Percentiles rank a stretch among this genome's conserved stretches.
These are phyloP conservation scores for Pseudogymnoascus sp. DNA, from an alignment of 2,329 filamentous ascomycete genomes.

Conservation along the genomic window DNA sequence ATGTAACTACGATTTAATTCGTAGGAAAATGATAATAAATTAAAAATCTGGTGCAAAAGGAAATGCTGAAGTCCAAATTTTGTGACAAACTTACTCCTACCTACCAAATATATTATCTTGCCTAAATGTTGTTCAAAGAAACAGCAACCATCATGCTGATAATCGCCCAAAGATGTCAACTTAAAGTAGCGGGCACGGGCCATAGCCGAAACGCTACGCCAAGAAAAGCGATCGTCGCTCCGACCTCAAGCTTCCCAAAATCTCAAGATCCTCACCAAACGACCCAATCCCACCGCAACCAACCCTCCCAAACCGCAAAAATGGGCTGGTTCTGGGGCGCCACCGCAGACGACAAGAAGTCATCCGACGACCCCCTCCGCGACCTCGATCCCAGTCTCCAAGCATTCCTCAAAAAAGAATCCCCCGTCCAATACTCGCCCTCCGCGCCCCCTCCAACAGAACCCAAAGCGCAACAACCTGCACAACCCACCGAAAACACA, in stretches of 20 bases:
- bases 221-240: not conserved
- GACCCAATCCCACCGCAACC: not conserved
- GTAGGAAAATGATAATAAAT: too few relatives aligned
- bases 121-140: not conserved
- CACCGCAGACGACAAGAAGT: constrained; percentile 16
- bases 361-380: constrained; percentile 43
- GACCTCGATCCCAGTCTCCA: constrained; percentile 56
- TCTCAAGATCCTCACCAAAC: not conserved
- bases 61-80: not conserved
- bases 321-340: constrained; percentile 31
- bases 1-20: too few relatives aligned
- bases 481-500: constrained; percentile 9
- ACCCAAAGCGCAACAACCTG: constrained; percentile 11
- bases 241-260: not conserved
- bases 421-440: constrained; percentile 41
- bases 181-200: not conserved
- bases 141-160: not conserved
- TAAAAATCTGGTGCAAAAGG: too few relatives aligned
- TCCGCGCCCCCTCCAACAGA: constrained; percentile 16
- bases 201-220: not conserved
- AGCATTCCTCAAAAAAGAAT: constrained; percentile 59
- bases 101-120: not conserved
- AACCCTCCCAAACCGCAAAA: not conserved
- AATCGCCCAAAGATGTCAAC: not conserved
- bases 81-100: not conserved